phyloP scores from a whole-genome alignment of 139 green algal genomes.

The Closterium sp. region DNA sequence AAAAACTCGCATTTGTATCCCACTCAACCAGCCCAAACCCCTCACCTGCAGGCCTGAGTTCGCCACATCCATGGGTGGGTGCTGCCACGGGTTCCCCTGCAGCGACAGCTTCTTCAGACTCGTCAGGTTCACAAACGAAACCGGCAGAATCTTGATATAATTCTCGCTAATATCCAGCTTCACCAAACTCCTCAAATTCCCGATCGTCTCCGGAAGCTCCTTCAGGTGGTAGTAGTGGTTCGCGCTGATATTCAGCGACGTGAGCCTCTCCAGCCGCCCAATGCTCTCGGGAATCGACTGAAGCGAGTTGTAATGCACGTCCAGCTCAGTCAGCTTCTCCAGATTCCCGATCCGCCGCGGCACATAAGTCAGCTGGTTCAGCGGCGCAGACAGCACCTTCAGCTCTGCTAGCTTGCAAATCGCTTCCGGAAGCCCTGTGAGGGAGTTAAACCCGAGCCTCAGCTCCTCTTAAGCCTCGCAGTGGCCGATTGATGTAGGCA shows the following conservation, averaged over 20 bases:
- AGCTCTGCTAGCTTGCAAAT: constrained; percentile 20
- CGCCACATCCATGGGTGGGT: constrained; percentile 6
- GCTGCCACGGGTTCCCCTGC: constrained; percentile 28
- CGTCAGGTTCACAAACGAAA: constrained; percentile 37
- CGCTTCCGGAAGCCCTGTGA: constrained; percentile 16
- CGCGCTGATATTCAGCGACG: constrained; percentile 5
- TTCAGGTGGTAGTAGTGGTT: constrained; percentile 32
- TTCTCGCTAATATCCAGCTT: constrained; percentile 41
- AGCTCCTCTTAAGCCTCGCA: constrained; percentile 39
- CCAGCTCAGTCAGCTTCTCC: constrained; percentile 29
- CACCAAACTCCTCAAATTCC: constrained; percentile 22
- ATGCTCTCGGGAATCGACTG: constrained; percentile 6
- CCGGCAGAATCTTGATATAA: constrained; percentile 12
- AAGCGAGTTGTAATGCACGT: constrained; percentile 33
- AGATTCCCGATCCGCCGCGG: constrained; percentile 32
- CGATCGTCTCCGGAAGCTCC: constrained; percentile 16
- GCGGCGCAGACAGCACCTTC: background rate
- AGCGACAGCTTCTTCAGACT: constrained; percentile 31
- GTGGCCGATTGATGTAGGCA: constrained; percentile 21
- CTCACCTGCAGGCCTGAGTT: background rate
- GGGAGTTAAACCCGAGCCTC: constrained; percentile 16
- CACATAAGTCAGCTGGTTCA: constrained; percentile 32
- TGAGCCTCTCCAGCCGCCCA: constrained; percentile 1
- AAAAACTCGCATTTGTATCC: too few relatives aligned
- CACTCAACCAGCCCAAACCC: too few relatives aligned